phyloP scores from a whole-genome alignment of 768 basidiomycete species.

The Mycena kentingensis region DNA sequence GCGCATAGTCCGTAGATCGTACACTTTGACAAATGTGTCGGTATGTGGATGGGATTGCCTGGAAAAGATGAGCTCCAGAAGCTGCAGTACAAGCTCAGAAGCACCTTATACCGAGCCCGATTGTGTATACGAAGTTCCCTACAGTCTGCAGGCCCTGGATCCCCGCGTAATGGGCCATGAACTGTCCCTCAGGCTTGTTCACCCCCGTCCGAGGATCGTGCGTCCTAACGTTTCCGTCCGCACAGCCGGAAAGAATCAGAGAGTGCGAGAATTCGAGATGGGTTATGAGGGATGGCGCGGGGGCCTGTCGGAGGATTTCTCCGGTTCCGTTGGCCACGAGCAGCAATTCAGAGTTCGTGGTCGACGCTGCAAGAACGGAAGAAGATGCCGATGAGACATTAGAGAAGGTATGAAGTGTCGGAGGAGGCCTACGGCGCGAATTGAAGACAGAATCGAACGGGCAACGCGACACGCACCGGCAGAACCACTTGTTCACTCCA shows the following conservation, averaged over 20 bases:
- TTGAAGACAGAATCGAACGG: constrained; percentile 5
- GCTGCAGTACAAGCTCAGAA: constrained; percentile 8
- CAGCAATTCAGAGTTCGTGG: constrained; percentile 59
- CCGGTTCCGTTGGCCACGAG: constrained; percentile 79
- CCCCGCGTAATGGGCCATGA: constrained; percentile 81
- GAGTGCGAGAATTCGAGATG: constrained; percentile 71
- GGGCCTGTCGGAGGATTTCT: constrained; percentile 54
- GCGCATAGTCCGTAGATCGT: constrained; percentile 82
- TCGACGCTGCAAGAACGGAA: constrained; percentile 62
- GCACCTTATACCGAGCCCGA: constrained; percentile 85
- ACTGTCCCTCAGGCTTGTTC: constrained; percentile 48
- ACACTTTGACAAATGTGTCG: constrained; percentile 91
- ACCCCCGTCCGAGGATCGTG: constrained; percentile 70
- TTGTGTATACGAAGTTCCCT: constrained; percentile 82
- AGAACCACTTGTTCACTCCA: constrained; percentile 82
- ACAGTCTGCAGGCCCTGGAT: constrained; percentile 79
- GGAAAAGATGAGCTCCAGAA: constrained; percentile 17
- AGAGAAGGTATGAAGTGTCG: constrained; percentile 44
- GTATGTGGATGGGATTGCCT: constrained; percentile 88
- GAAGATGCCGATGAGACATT: constrained; percentile 54
- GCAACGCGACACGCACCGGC: constrained; percentile 49
- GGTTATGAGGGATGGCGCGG: constrained; percentile 58
- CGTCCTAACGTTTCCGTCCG: constrained; percentile 72
- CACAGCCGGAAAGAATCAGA: constrained; percentile 63
- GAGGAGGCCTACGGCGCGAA: constrained; percentile 28